Evolutionary conservation across 139 green algal species (phyloP).

Genomic region (Closterium sp.): DNA sequence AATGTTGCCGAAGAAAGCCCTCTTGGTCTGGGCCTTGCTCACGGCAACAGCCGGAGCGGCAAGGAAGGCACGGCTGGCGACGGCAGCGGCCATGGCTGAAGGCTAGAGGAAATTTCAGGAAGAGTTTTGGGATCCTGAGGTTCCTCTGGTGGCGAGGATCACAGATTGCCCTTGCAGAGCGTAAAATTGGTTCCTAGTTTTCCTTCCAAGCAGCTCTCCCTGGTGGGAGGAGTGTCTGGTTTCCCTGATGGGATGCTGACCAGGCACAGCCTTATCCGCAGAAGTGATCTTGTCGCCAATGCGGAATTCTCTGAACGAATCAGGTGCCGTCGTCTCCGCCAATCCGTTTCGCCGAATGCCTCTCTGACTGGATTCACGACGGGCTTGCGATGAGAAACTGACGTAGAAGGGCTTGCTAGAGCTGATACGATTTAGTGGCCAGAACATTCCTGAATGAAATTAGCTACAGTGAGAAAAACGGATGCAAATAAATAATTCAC

Average conservation of each 20-base stretch:
- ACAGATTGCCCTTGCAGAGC: neutral
- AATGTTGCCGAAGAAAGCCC: conserved; percentile 22
- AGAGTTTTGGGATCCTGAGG: neutral
- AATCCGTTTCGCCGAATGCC: neutral
- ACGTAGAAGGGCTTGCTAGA: neutral
- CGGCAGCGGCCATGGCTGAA: conserved; percentile 14
- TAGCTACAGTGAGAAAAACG: too few relatives aligned
- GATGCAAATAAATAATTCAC: too few relatives aligned
- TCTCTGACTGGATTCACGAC: neutral
- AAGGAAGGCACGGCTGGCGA: conserved; percentile 11
- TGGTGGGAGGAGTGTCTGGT: neutral
- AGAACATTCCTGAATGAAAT: neutral
- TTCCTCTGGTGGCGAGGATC: neutral
- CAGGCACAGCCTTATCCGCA: neutral
- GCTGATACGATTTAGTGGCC: neutral
- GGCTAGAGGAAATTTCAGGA: neutral
- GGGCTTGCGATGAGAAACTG: neutral
- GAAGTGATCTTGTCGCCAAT: neutral
- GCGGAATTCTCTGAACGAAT: neutral
- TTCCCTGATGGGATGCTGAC: neutral
- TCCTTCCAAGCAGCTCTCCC: neutral
- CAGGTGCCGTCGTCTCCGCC: neutral
- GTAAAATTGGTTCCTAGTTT: neutral
- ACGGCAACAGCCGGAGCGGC: conserved; percentile 8
- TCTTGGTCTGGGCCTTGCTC: neutral